phyloP scores from a whole-genome alignment of 129 eudicot genomes.

The Lactuca sativa region DNA sequence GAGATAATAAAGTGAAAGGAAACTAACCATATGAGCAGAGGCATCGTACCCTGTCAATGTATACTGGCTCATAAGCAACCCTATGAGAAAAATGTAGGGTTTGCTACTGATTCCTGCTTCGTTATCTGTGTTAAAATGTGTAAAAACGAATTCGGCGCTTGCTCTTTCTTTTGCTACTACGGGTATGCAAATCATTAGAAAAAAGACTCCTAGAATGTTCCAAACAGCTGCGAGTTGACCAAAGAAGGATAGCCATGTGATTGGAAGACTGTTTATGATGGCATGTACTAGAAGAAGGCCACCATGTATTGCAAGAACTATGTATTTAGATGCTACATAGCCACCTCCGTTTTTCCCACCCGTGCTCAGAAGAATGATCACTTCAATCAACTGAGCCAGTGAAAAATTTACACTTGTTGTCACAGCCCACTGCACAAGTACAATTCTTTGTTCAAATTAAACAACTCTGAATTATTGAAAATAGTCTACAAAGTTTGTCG shows the following conservation, averaged over 20 bases:
- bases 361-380: constrained; percentile 81
- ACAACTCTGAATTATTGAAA: too few relatives aligned
- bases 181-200: constrained; percentile 90
- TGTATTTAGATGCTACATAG: constrained; percentile 77
- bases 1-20: constrained; percentile 1
- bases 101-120: constrained; percentile 62
- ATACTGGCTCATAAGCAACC: constrained; percentile 97
- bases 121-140: constrained; percentile 86
- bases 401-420: constrained; percentile 93
- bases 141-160: constrained; percentile 74
- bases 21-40: constrained; percentile 97
- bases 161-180: constrained; percentile 73
- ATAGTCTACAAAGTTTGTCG: not conserved
- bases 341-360: constrained; percentile 96
- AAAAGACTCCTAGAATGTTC: constrained; percentile 86
- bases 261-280: constrained; percentile 81
- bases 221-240: constrained; percentile 94
- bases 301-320: constrained; percentile 70
- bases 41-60: constrained; percentile 98
- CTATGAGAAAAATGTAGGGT: constrained; percentile 76
- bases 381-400: constrained; percentile 83
- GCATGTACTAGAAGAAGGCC: constrained; percentile 82
- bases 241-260: constrained; percentile 81
- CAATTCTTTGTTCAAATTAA: too few relatives aligned
- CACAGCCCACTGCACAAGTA: constrained; percentile 92